Conservation (phyloP, 352 stramenopile species). For the Detonula confervacea region DNA sequence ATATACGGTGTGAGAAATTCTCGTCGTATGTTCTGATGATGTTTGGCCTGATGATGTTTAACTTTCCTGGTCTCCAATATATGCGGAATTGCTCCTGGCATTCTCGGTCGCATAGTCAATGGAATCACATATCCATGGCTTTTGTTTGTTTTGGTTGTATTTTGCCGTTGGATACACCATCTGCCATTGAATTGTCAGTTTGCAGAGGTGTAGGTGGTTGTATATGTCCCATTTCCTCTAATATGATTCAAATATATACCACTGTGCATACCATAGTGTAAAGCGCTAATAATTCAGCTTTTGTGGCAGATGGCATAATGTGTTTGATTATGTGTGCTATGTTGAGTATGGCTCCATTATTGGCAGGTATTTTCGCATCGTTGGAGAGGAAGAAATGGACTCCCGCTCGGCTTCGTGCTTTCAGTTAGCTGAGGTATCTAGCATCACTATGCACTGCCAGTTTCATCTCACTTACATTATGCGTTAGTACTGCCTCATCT, state of each 20-base stretch:
- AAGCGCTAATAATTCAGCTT: constrained; percentile 6
- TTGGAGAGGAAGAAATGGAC: constrained; percentile 30
- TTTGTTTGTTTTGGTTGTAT: constrained; percentile 56
- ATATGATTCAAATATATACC: background rate
- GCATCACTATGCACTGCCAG: constrained; percentile 34
- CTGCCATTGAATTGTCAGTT: constrained; percentile 4
- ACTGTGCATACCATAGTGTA: constrained; percentile 13
- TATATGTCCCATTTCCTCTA: constrained; percentile 12
- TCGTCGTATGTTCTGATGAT: constrained; percentile 31
- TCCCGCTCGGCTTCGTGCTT: constrained; percentile 24
- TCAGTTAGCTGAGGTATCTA: constrained; percentile 38
- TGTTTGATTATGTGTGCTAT: constrained; percentile 21
- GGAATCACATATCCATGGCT: constrained; percentile 66
- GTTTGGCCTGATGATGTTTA: constrained; percentile 59
- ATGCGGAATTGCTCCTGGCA: constrained; percentile 44
- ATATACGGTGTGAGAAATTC: constrained; percentile 3
- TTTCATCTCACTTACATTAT: constrained; percentile 39
- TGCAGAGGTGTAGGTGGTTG: background rate
- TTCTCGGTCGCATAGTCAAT: constrained; percentile 50
- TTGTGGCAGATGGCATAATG: background rate
- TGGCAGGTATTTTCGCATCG: background rate
- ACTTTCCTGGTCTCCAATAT: constrained; percentile 32
- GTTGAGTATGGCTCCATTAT: constrained; percentile 6
- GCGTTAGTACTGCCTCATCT: constrained; percentile 38
- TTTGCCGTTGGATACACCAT: constrained; percentile 32